Percentiles rank a stretch among this genome's conserved stretches.
Conservation (phyloP, 2,329 filamentous ascomycete genomes). For the Paraphoma sp. region DNA sequence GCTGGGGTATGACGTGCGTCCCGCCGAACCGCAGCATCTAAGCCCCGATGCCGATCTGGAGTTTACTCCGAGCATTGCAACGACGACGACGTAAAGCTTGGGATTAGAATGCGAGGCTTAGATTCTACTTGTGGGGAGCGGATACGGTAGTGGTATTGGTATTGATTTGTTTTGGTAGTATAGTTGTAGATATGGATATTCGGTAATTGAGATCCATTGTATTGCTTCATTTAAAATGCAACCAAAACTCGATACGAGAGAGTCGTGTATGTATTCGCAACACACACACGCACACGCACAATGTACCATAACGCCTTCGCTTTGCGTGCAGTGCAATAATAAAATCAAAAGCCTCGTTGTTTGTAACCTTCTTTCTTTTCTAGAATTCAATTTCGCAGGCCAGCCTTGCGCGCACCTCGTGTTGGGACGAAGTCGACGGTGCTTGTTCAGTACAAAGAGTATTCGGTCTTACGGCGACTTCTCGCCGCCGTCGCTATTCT, state of each 20-base stretch:
- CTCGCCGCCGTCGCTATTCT: constrained; percentile 4
- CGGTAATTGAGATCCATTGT: neutral
- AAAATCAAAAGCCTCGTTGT: no score
- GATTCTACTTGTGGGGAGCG: neutral
- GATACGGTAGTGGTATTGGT: neutral
- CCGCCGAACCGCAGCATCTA: no score
- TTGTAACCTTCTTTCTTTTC: no score
- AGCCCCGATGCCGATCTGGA: no score
- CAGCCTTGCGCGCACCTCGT: no score
- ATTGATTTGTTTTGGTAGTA: no score
- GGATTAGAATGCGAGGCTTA: neutral
- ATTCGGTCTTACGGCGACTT: constrained; percentile 11
- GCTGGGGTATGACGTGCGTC: no score
- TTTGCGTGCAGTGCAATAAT: neutral
- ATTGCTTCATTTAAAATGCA: neutral
- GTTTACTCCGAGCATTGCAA: neutral
- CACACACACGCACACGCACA: neutral
- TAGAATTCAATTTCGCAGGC: no score
- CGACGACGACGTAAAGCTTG: neutral
- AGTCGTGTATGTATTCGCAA: neutral
- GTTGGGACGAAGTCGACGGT: neutral
- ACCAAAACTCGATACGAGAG: neutral
- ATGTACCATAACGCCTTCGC: neutral
- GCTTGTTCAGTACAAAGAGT: no score
- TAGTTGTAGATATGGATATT: neutral